Evolutionary conservation across 2,329 filamentous ascomycete species (phyloP).

Genomic region (Ophiostoma quercus): DNA sequence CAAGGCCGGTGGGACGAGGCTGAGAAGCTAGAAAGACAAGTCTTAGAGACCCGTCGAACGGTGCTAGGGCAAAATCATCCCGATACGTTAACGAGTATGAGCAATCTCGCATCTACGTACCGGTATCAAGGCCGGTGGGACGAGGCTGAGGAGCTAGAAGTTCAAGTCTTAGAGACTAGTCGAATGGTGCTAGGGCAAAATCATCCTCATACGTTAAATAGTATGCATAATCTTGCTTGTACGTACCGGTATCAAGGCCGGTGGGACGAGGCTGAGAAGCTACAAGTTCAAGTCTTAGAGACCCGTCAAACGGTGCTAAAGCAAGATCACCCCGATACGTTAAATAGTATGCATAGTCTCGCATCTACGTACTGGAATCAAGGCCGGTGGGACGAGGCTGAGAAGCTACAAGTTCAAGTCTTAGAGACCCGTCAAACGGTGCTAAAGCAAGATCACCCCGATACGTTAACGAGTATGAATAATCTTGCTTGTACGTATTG

Average conservation of each 20-base stretch:
- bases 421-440: too few relatives aligned
- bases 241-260: background rate
- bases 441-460: background rate
- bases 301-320: background rate
- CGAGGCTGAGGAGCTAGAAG: background rate
- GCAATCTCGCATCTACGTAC: background rate
- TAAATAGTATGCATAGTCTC: background rate
- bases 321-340: background rate
- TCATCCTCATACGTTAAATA: background rate
- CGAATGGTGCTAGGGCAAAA: background rate
- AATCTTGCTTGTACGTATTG: background rate
- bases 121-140: background rate
- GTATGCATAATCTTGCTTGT: background rate
- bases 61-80: background rate
- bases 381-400: background rate
- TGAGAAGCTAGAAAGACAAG: background rate
- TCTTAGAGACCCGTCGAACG: background rate
- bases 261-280: background rate
- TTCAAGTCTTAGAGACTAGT: background rate
- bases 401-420: background rate
- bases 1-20: background rate
- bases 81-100: background rate
- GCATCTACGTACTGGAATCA: background rate
- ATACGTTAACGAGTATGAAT: background rate
- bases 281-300: background rate